Evolutionary conservation across 2,329 filamentous ascomycete genomes (phyloP), one percentile per base, ranked within the genome.

Genomic region (Elsinoe perseae): DNA sequence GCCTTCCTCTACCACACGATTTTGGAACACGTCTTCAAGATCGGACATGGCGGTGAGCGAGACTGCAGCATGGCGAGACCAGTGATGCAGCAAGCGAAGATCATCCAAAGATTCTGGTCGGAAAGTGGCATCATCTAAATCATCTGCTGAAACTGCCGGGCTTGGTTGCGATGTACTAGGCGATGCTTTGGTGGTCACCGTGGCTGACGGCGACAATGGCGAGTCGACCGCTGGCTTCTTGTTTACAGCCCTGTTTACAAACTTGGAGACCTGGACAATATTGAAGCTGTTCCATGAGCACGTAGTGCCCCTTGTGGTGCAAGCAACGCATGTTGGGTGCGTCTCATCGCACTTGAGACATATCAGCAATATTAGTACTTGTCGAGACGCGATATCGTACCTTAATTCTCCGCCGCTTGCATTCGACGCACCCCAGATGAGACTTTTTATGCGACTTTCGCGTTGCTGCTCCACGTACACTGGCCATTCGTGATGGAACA

Each of bases 321-420:
- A 50, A 16, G 44, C 44, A 14, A 50, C 44, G 32, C 44, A 50
- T 10, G 23, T 50, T 10, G 44, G 44, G 18, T 50, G 44, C 9
- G 44, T 50, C 44, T 50, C 44, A 9, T 50, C 44, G 27, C 44
- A 50, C 44, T 50, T 18, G 40, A 25, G n/a, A 27, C 25, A 44
- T 28, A 21, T 50, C 25, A 30, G 23, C 21, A 32, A 32, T 30
- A 36, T 36, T 4, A 5, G n/a, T 36, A 12, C 9, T 14, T 14
- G 5, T 6, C 12, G 32, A 14, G n/a, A 10, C 20, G 23, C 7
- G 25, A 50, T 32, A 8, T 30, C 44, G 25, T 8, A 50, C 44
- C 16, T 50, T 50, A 7, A 50, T 50, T 10, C 44, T 30, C 21
- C 44, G 21, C 21, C 44, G 44, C 44, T 50, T 50, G 25, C 44